phyloP scores from a whole-genome alignment of 2,329 filamentous ascomycete species.

The Apiospora saccharicola region DNA sequence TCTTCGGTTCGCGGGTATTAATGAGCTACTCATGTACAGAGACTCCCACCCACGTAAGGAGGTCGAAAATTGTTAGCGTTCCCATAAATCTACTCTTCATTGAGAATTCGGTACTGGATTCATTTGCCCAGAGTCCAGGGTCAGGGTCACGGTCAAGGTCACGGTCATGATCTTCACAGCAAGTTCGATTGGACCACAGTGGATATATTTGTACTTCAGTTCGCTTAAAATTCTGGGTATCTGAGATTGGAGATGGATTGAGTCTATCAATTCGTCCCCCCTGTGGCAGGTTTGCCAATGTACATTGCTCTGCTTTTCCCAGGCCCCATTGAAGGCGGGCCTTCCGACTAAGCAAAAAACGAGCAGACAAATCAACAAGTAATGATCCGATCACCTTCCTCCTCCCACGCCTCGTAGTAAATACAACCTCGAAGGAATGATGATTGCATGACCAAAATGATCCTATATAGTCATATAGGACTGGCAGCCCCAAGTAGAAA shows the following conservation, averaged over 20 bases:
- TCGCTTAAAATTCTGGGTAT: slow-evolving; percentile 9
- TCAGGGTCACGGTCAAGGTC: neutral
- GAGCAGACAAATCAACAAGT: neutral
- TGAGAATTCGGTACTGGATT: neutral
- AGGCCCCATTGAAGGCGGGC: neutral
- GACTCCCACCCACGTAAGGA: neutral
- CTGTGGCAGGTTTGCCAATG: slow-evolving; percentile 20
- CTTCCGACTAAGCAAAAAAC: neutral
- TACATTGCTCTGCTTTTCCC: slow-evolving; percentile 5
- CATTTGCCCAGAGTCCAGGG: neutral
- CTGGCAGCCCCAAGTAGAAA: neutral
- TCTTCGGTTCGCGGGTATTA: neutral
- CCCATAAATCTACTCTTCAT: neutral
- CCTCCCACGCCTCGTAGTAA: neutral
- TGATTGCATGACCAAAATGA: neutral
- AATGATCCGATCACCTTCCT: neutral
- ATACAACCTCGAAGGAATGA: slow-evolving; percentile 5
- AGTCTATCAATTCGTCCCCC: neutral
- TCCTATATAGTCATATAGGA: neutral
- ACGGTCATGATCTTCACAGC: neutral
- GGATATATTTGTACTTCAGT: neutral
- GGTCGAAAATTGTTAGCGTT: neutral
- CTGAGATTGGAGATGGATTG: slow-evolving; percentile 2
- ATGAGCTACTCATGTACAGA: neutral
- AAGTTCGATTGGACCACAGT: slow-evolving; percentile 2